phyloP scores from a whole-genome alignment of 805 yeast species.

The Metschnikowia dekortorum region DNA sequence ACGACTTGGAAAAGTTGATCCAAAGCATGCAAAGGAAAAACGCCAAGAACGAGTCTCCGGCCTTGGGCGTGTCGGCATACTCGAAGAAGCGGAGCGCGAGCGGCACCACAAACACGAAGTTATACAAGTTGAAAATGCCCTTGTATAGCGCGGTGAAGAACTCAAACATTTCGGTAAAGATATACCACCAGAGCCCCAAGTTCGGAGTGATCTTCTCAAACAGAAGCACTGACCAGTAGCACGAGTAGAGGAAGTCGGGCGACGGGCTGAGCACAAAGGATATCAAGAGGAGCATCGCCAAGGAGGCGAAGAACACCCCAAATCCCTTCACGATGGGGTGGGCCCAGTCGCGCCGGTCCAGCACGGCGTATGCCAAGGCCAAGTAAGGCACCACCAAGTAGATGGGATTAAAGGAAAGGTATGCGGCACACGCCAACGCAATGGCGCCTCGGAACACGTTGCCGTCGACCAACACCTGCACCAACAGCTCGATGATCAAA shows the following conservation, averaged over 20 bases:
- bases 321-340: constrained; percentile 7
- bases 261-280: constrained; percentile 34
- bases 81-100: constrained; percentile 60
- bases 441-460: constrained; percentile 44
- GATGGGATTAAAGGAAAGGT: constrained; percentile 59
- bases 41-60: constrained; percentile 58
- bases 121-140: constrained; percentile 76
- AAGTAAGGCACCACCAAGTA: constrained; percentile 58
- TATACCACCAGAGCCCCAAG: constrained; percentile 97
- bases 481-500: constrained; percentile 45
- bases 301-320: constrained; percentile 12
- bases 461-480: constrained; percentile 39
- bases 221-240: constrained; percentile 52
- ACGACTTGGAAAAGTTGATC: constrained; percentile 67
- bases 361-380: constrained; percentile 26
- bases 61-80: constrained; percentile 15
- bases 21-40: constrained; percentile 38
- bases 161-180: constrained; percentile 92
- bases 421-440: constrained; percentile 57
- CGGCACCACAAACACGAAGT: constrained; percentile 65
- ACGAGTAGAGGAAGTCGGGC: constrained; percentile 36
- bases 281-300: constrained; percentile 25
- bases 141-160: constrained; percentile 80
- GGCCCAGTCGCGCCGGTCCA: constrained; percentile 11
- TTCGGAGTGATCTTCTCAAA: constrained; percentile 81